phyloP scores from a whole-genome alignment of 2,329 filamentous ascomycete genomes.

The Fusarium tupiense region DNA sequence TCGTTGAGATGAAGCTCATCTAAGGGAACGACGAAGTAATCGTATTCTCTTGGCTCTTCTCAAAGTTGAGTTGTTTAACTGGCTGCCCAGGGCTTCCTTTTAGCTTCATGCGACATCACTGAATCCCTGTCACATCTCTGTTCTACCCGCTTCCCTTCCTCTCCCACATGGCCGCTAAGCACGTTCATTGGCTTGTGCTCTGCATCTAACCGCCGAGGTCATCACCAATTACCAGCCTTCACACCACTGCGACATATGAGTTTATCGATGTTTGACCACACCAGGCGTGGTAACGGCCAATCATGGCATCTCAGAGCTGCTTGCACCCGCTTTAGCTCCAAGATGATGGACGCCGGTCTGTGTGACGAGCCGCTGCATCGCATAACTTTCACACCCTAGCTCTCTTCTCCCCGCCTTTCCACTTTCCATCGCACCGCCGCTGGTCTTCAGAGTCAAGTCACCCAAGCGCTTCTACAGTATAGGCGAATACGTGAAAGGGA shows the following conservation, averaged over 20 bases:
- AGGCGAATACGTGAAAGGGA: conserved; percentile 17
- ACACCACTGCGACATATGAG: conserved; percentile 18
- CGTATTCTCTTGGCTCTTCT: neutral
- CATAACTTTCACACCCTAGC: conserved; percentile 29
- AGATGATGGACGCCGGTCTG: conserved; percentile 22
- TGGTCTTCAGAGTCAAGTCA: neutral
- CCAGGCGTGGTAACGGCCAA: conserved; percentile 11
- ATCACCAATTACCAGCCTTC: conserved; percentile 45
- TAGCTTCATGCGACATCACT: conserved; percentile 18
- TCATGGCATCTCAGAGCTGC: conserved; percentile 10
- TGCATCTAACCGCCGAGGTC: conserved; percentile 53
- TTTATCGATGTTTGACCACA: conserved; percentile 30
- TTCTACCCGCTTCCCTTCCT: conserved; percentile 25
- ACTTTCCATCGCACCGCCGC: conserved; percentile 28
- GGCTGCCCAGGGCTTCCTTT: conserved; percentile 12
- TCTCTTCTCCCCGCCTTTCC: conserved; percentile 24
- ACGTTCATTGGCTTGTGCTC: conserved; percentile 47
- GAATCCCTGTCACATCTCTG: conserved; percentile 16
- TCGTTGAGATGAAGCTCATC: conserved; percentile 2
- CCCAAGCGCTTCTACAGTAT: conserved; percentile 21
- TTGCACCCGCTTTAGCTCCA: conserved; percentile 22
- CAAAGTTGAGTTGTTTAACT: conserved; percentile 18
- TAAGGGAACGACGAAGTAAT: conserved; percentile 5
- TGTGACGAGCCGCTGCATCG: conserved; percentile 37
- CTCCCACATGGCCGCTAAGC: conserved; percentile 34